Evolutionary conservation across 192 early-diverging fungal genomes (phyloP).

Genomic region (Umbelopsis sp.): DNA sequence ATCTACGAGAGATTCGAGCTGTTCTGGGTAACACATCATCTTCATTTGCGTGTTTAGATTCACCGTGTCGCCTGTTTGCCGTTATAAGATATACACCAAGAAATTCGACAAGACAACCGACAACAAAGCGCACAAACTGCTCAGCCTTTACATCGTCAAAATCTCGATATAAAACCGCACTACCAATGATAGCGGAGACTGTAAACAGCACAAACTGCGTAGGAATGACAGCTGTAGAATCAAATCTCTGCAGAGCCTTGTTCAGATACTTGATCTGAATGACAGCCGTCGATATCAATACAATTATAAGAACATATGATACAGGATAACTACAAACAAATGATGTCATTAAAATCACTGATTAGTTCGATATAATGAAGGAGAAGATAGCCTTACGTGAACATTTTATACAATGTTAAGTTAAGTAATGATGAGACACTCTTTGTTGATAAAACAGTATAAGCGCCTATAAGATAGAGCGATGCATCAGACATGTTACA

Average conservation of each 20-base stretch:
- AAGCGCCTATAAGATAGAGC: slow-evolving; percentile 53
- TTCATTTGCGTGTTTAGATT: neutral
- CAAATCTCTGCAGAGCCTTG: slow-evolving; percentile 64
- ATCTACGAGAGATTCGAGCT: neutral
- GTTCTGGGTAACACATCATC: neutral
- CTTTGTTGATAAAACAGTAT: slow-evolving; percentile 73
- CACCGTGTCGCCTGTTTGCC: slow-evolving; percentile 45
- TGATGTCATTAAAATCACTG: neutral
- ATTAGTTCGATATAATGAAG: neutral
- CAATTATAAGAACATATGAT: slow-evolving; percentile 61
- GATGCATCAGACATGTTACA: neutral
- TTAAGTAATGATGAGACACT: slow-evolving; percentile 68
- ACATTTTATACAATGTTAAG: slow-evolving; percentile 62
- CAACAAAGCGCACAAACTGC: slow-evolving; percentile 51
- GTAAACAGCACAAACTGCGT: slow-evolving; percentile 82
- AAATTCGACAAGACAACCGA: slow-evolving; percentile 64
- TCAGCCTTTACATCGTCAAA: slow-evolving; percentile 58
- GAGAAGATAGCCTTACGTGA: slow-evolving; percentile 39
- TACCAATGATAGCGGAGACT: slow-evolving; percentile 68
- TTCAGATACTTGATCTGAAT: slow-evolving; percentile 70
- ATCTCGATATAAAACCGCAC: slow-evolving; percentile 67
- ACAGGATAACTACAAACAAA: slow-evolving; percentile 51
- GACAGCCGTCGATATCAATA: slow-evolving; percentile 64
- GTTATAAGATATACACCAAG: slow-evolving; percentile 74
- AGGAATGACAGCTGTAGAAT: slow-evolving; percentile 74